These are phyloP conservation scores for Trametes punicea DNA, from an alignment of 768 basidiomycete genomes.

Conservation along the genomic window DNA sequence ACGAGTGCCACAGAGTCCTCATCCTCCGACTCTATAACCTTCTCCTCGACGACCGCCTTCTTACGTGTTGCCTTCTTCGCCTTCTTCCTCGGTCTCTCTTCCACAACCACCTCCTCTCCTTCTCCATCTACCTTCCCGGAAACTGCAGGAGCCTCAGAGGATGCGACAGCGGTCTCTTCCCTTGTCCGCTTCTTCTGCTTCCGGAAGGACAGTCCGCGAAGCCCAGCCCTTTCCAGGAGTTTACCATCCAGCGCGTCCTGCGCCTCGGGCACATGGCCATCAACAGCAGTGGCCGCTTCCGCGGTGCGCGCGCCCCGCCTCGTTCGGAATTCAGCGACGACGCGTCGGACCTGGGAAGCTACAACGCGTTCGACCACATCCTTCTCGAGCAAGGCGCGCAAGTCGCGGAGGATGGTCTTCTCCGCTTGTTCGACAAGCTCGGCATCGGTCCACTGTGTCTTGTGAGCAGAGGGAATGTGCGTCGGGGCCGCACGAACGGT, in stretches of 20 bases:
- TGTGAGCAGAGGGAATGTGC: constrained; percentile 33
- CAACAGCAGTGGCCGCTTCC: constrained; percentile 16
- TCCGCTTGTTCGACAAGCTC: constrained; percentile 56
- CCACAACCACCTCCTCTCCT: constrained; percentile 15
- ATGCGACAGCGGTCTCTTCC: constrained; percentile 23
- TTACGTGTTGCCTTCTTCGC: constrained; percentile 22
- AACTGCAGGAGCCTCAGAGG: neutral
- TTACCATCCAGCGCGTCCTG: constrained; percentile 36
- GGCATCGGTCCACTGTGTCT: constrained; percentile 48
- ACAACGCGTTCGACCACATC: constrained; percentile 65
- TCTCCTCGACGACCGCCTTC: constrained; percentile 29
- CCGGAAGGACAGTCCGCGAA: constrained; percentile 45
- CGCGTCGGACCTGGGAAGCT: constrained; percentile 45
- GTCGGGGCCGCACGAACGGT: constrained; percentile 43
- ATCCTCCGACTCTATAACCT: constrained; percentile 57
- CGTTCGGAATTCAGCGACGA: constrained; percentile 53
- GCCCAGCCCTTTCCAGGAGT: constrained; percentile 44
- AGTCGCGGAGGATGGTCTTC: constrained; percentile 53
- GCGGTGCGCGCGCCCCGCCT: constrained; percentile 32
- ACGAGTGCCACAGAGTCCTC: constrained; percentile 34
- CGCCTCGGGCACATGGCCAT: constrained; percentile 30
- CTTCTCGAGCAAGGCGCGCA: constrained; percentile 53
- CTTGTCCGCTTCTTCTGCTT: constrained; percentile 39
- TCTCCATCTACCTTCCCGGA: constrained; percentile 27
- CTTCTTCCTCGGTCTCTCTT: constrained; percentile 29